These are phyloP conservation scores for Areca catechu DNA, from an alignment of 176 grass and related monocot genomes.

Conservation along the genomic window DNA sequence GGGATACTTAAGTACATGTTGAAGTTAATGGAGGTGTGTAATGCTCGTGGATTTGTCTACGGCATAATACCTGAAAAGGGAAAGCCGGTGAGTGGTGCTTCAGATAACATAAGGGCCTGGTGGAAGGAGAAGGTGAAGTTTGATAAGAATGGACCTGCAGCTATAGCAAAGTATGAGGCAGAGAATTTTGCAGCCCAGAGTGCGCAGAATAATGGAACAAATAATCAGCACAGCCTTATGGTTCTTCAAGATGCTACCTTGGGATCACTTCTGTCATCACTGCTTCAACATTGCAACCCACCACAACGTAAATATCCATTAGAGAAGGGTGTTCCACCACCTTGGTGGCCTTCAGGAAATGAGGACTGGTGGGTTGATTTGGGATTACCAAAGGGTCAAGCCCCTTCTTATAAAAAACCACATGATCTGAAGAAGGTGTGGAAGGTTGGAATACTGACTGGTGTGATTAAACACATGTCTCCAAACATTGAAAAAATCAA, in stretches of 20 bases:
- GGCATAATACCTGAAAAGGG: conserved; percentile 93
- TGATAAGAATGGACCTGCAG: conserved; percentile 34
- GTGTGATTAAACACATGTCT: conserved; percentile 47
- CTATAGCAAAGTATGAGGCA: conserved; percentile 31
- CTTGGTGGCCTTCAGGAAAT: conserved; percentile 56
- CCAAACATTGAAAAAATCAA: conserved; percentile 41
- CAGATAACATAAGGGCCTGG: conserved; percentile 50
- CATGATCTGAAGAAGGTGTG: conserved; percentile 59
- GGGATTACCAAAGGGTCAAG: conserved; percentile 21
- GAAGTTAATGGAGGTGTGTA: conserved; percentile 93
- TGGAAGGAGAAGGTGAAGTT: conserved; percentile 56
- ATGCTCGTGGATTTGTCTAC: conserved; percentile 78
- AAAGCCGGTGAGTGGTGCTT: conserved; percentile 76
- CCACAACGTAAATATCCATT: conserved; percentile 48
- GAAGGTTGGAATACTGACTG: conserved; percentile 48
- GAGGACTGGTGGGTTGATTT: conserved; percentile 41
- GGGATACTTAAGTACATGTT: conserved; percentile 99
- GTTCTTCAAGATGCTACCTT: conserved; percentile 48
- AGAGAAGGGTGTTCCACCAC: conserved; percentile 34
- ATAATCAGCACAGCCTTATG: conserved; percentile 15
- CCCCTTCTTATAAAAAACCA: conserved; percentile 43
- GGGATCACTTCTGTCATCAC: conserved; percentile 48
- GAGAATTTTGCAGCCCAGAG: conserved; percentile 21
- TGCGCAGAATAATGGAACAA: background rate
- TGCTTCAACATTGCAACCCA: conserved; percentile 46